phyloP scores from a whole-genome alignment of 306 rosid genomes.

The Dalbergia oliveri region DNA sequence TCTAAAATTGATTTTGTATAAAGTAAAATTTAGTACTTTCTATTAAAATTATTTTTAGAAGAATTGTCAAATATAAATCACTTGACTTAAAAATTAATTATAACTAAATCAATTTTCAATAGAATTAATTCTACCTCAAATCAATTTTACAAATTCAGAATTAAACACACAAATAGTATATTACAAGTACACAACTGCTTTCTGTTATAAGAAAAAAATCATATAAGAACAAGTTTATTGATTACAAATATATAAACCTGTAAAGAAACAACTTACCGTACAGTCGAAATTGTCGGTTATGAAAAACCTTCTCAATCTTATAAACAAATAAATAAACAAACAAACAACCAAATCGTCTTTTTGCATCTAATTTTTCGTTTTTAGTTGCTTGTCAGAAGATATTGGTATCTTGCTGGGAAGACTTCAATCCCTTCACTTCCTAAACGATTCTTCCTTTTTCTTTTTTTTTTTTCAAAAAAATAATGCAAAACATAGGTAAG shows the following conservation, averaged over 20 bases:
- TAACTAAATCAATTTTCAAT: no score
- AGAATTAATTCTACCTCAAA: no score
- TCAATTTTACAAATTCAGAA: no score
- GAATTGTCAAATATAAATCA: no score
- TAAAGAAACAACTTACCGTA: not conserved
- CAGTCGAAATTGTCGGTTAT: not conserved
- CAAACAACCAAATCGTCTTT: constrained; percentile 14
- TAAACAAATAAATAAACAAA: constrained; percentile 14
- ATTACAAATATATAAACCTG: not conserved
- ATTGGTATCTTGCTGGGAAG: constrained; percentile 48
- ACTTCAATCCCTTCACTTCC: constrained; percentile 44
- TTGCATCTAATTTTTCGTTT: not conserved
- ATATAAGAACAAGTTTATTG: not conserved
- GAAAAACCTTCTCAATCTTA: not conserved
- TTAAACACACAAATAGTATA: not conserved
- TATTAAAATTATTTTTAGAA: no score
- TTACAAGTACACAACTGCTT: not conserved
- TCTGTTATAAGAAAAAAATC: not conserved
- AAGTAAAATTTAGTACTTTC: no score
- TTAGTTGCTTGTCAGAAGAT: constrained; percentile 56
- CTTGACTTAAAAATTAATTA: no score
- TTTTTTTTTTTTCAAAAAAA: not conserved
- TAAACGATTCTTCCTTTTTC: constrained; percentile 30
- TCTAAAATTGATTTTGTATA: no score
- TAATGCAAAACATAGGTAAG: constrained; percentile 24